Percentiles rank a stretch among this genome's conserved stretches.
These are phyloP conservation scores for Auriscalpium vulgare DNA, from an alignment of 768 basidiomycete species.

Conservation along the genomic window DNA sequence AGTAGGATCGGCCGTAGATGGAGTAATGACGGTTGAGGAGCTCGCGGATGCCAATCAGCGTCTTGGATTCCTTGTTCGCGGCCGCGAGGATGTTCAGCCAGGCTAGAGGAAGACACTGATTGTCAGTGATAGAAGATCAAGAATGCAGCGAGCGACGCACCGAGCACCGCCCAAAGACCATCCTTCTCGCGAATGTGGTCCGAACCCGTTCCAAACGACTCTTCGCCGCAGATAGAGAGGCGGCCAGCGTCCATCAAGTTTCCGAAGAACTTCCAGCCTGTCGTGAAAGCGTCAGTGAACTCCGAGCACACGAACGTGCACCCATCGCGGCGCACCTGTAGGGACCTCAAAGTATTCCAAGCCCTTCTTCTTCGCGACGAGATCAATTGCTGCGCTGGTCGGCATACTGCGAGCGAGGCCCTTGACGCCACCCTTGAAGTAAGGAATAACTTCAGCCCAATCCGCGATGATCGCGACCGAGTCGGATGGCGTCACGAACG, in stretches of 20 bases:
- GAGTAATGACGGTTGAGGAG: constrained; percentile 81
- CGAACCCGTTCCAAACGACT: constrained; percentile 99
- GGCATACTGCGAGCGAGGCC: constrained; percentile 97
- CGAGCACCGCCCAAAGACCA: constrained; percentile 94
- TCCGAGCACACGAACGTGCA: too few species aligned
- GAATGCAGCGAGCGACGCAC: constrained; percentile 35
- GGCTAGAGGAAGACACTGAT: constrained; percentile 36
- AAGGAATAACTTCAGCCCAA: constrained; percentile 88
- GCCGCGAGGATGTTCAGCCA: constrained; percentile 97
- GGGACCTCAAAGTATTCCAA: constrained; percentile 94
- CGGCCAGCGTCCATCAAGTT: constrained; percentile 99
- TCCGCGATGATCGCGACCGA: constrained; percentile 98
- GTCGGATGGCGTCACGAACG: constrained; percentile 97
- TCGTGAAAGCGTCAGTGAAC: not conserved
- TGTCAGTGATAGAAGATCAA: not conserved
- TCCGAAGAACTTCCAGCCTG: constrained; percentile 99
- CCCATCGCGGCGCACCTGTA: constrained; percentile 51
- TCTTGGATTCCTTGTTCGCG: constrained; percentile 63
- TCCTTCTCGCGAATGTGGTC: constrained; percentile 99
- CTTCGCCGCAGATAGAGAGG: constrained; percentile 97
- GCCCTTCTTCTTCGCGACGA: constrained; percentile 90
- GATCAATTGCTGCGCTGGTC: constrained; percentile 92
- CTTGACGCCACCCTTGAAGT: constrained; percentile 90
- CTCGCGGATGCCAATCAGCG: constrained; percentile 86
- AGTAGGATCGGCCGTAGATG: constrained; percentile 94